Evolutionary conservation across 1,139 yeast species (phyloP).

Genomic region (Geotrichum citri-aurantii): DNA sequence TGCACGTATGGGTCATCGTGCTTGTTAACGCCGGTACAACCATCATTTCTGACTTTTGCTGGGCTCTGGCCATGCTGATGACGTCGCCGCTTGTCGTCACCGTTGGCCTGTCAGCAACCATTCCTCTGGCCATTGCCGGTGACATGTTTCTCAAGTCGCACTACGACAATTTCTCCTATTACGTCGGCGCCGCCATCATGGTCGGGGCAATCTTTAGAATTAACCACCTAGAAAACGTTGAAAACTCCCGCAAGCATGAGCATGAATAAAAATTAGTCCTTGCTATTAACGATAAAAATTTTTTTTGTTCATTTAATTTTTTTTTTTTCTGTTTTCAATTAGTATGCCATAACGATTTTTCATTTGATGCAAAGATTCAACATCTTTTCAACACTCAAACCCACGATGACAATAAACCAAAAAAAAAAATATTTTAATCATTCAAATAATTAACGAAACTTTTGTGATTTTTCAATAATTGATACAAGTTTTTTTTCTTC

Average conservation of each 20-base stretch:
- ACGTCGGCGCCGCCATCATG: conserved; percentile 74
- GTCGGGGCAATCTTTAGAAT: conserved; percentile 78
- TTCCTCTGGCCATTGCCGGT: conserved; percentile 91
- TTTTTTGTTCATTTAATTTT: no score
- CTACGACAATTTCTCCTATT: conserved; percentile 53
- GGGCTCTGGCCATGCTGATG: conserved; percentile 92
- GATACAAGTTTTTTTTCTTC: no score
- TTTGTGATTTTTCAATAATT: not conserved
- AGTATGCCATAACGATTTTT: not conserved
- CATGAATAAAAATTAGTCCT: not conserved
- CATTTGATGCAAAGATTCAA: not conserved
- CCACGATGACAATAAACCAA: no score
- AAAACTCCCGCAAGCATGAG: conserved; percentile 24
- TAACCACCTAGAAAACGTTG: conserved; percentile 68
- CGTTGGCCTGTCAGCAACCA: conserved; percentile 86
- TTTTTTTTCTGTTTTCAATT: no score
- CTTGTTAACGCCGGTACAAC: conserved; percentile 67
- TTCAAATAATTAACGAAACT: not conserved
- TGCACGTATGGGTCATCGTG: conserved; percentile 50
- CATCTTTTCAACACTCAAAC: not conserved
- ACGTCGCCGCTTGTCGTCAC: conserved; percentile 94
- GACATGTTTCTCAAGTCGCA: conserved; percentile 72
- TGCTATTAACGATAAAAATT: no score
- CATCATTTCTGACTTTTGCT: conserved; percentile 80
- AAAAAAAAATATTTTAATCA: no score